Conservation (phyloP, 371 early-diverging fungal species). For the Rhizopus arrhizus region DNA sequence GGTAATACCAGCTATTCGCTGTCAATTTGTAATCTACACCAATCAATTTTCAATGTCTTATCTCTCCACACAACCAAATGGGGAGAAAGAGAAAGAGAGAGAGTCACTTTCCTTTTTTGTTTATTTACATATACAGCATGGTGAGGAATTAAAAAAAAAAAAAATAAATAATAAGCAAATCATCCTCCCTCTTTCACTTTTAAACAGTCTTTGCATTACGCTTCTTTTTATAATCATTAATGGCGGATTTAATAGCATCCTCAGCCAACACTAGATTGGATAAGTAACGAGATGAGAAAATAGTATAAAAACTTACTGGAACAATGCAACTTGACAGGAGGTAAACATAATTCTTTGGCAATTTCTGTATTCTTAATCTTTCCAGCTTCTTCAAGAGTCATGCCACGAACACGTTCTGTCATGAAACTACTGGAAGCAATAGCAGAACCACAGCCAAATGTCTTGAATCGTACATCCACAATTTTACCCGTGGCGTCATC, state of each 20-base stretch:
- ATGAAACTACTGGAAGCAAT: slow-evolving; percentile 95
- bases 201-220: slow-evolving; percentile 24
- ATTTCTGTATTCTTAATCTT: slow-evolving; percentile 97
- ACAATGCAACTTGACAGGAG: slow-evolving; percentile 99
- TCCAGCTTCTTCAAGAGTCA: slow-evolving; percentile 89
- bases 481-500: slow-evolving; percentile 89
- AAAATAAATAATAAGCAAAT: background rate
- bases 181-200: background rate
- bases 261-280: slow-evolving; percentile 90
- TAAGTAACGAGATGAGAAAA: too few relatives aligned
- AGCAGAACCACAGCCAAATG: slow-evolving; percentile 99
- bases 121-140: too few relatives aligned
- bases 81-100: background rate
- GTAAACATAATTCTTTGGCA: slow-evolving; percentile 93
- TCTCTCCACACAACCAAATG: background rate
- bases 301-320: slow-evolving; percentile 64
- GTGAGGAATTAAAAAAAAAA: background rate
- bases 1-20: background rate
- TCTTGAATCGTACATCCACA: slow-evolving; percentile 97
- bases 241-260: slow-evolving; percentile 98
- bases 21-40: background rate
- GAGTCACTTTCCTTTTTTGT: too few relatives aligned
- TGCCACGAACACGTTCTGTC: slow-evolving; percentile 94
- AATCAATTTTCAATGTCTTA: background rate
- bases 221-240: slow-evolving; percentile 87